These are phyloP conservation scores for Oleoguttula mirabilis DNA, from an alignment of 495 filamentous ascomycete genomes.

Conservation along the genomic window DNA sequence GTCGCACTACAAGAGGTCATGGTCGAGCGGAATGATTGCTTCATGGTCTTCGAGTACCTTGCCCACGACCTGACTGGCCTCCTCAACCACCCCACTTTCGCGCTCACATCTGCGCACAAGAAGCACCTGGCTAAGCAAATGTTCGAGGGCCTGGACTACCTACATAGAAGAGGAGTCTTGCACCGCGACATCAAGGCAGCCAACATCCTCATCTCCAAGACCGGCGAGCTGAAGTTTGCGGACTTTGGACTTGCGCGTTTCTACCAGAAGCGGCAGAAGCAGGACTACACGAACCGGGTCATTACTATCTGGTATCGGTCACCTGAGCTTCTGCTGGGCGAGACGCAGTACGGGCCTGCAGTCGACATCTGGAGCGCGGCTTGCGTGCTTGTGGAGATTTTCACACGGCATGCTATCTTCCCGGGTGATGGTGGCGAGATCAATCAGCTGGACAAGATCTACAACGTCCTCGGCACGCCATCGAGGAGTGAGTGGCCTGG, in stretches of 20 bases:
- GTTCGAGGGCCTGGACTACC: conserved; percentile 87
- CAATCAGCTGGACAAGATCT: conserved; percentile 91
- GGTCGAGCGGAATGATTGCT: conserved; percentile 97
- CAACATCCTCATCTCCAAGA: conserved; percentile 86
- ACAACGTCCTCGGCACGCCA: conserved; percentile 83
- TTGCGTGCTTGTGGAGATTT: conserved; percentile 94
- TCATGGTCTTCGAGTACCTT: conserved; percentile 99
- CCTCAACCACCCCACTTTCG: conserved; percentile 89
- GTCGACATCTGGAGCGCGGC: conserved; percentile 98
- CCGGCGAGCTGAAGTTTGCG: conserved; percentile 79
- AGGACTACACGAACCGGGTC: conserved; percentile 98
- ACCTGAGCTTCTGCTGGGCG: conserved; percentile 84
- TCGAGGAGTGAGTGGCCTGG: conserved; percentile 74
- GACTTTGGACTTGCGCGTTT: conserved; percentile 98
- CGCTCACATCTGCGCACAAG: conserved; percentile 73
- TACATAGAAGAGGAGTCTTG: conserved; percentile 84
- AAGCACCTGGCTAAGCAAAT: conserved; percentile 90
- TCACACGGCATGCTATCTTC: conserved; percentile 88
- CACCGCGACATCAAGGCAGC: conserved; percentile 64
- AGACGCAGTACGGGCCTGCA: conserved; percentile 85
- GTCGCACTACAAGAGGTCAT: conserved; percentile 87
- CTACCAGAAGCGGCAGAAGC: conserved; percentile 79
- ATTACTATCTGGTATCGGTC: conserved; percentile 98
- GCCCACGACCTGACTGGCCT: conserved; percentile 83
- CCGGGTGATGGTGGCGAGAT: conserved; percentile 90